Conservation (phyloP, 1,284 basidiomycete genomes). For the Exobasidium rhododendri region DNA sequence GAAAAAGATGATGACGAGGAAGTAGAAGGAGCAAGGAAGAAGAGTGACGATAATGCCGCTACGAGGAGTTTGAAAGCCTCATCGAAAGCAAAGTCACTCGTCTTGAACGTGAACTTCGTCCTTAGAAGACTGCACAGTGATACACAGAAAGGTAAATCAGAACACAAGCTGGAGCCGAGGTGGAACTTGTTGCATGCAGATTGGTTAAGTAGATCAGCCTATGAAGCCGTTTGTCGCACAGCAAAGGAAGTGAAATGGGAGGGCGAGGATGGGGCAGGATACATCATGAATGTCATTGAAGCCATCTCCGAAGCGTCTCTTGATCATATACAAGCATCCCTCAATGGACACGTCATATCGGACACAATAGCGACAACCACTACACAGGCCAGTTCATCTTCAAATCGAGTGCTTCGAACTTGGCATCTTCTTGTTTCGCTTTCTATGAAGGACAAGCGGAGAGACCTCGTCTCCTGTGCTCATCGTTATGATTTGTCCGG, state of each 20-base stretch:
- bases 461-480: constrained; percentile 32
- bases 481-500: constrained; percentile 25
- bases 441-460: constrained; percentile 27
- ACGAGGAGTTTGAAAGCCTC: constrained; percentile 19
- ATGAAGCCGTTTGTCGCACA: not conserved
- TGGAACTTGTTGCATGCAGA: not conserved
- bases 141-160: not conserved
- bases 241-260: constrained; percentile 3
- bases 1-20: not conserved
- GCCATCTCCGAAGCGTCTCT: not conserved
- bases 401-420: constrained; percentile 15
- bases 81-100: constrained; percentile 18
- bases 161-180: not conserved
- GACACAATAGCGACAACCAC: not conserved
- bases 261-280: not conserved
- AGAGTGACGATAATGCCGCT: not conserved
- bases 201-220: not conserved
- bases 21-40: constrained; percentile 18
- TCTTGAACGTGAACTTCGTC: not conserved
- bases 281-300: constrained; percentile 3
- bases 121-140: not conserved
- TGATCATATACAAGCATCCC: not conserved
- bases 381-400: not conserved
- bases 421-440: constrained; percentile 44
- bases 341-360: not conserved